Conservation (phyloP, 2,329 filamentous ascomycete genomes). For the Fusarium torreyae region DNA sequence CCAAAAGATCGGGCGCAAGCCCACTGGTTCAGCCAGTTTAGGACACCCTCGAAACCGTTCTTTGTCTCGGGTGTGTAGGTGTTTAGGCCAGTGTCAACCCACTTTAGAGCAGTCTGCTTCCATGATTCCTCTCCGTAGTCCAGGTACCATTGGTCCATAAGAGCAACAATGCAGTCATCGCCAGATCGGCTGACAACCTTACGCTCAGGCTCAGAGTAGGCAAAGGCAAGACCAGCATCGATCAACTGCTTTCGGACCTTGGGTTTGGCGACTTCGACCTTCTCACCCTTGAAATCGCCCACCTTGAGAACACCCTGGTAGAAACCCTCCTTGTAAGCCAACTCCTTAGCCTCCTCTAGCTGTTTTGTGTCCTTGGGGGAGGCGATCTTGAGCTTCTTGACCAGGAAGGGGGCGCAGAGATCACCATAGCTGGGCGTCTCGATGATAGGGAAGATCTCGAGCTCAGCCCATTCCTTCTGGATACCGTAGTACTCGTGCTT, state of each 20-base stretch:
- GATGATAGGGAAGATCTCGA: slow-evolving; percentile 91
- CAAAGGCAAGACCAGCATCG: slow-evolving; percentile 84
- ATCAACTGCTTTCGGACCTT: slow-evolving; percentile 86
- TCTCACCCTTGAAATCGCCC: slow-evolving; percentile 89
- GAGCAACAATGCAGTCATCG: slow-evolving; percentile 92
- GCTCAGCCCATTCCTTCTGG: slow-evolving; percentile 94
- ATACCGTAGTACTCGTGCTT: slow-evolving; percentile 98
- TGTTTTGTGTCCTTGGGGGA: slow-evolving; percentile 94
- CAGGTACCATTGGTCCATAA: slow-evolving; percentile 97
- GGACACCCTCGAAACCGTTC: slow-evolving; percentile 85
- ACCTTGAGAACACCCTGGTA: slow-evolving; percentile 94
- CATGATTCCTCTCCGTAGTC: slow-evolving; percentile 95
- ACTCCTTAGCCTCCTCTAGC: slow-evolving; percentile 93
- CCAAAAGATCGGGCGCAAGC: slow-evolving; percentile 93
- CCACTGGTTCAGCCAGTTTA: slow-evolving; percentile 97
- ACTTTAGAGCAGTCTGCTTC: slow-evolving; percentile 81
- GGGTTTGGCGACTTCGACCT: slow-evolving; percentile 88
- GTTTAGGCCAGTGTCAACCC: slow-evolving; percentile 81
- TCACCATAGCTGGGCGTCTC: slow-evolving; percentile 90
- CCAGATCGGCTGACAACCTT: slow-evolving; percentile 90
- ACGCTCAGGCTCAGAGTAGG: slow-evolving; percentile 93
- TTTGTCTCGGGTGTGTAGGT: slow-evolving; percentile 84
- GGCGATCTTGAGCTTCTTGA: slow-evolving; percentile 95
- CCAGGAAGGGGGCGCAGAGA: slow-evolving; percentile 84
- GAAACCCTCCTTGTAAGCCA: slow-evolving; percentile 97